Base-by-base conservation (phyloP, 2,329 filamentous ascomycete genomes). In the Xylaria hypoxylon region DNA sequence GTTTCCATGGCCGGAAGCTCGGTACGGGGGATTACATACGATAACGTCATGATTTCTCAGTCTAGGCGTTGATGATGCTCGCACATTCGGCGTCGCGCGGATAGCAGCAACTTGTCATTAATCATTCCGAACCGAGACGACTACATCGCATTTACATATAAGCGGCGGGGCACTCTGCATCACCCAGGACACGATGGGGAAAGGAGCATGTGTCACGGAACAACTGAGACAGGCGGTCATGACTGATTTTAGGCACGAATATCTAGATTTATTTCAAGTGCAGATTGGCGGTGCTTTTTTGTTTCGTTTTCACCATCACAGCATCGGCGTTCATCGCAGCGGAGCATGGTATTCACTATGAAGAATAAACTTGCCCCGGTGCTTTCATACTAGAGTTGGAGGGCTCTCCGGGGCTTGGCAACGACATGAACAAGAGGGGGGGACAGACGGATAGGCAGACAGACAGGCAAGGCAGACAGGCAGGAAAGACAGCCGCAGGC, bases 1-100 rank as follows among this genome's bases (percentile, higher is more conserved):
- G 86, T 85, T 24, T 87, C 93, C 6, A 97, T 99, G 92, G 85
- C 83, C 3, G 96, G 96, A 59, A 93, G 94, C 6, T 81, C 82
- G 0, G 89, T 98, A 45, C 90, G 89, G 79, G 90, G 89, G 2
- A 84, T 89, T 72, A 79, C 81, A 6, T 99, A 94, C 76, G 94
- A 98, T 70, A 85, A 90, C 59, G 94, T 97, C 45, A 26, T 68
- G 50, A 26, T 61, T 42, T 4, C 60, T 10, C 42, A 53, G 28
- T 17, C 50, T 13, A 55, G 62, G 42, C 68, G 67, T 42, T 70
- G 53, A 31, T n/a, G 10, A 48, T 24, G 19, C 31, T 1, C 13
- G 31, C 24, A n/a, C 35, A 53, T 15, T n/a, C 40, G 5, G 17
- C 22, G 13, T 38, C 24, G 53, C 35, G 58, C 26, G 56, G 22